Base-by-base conservation (phyloP, 805 yeast genomes). In the Soucietia sequanensis region DNA sequence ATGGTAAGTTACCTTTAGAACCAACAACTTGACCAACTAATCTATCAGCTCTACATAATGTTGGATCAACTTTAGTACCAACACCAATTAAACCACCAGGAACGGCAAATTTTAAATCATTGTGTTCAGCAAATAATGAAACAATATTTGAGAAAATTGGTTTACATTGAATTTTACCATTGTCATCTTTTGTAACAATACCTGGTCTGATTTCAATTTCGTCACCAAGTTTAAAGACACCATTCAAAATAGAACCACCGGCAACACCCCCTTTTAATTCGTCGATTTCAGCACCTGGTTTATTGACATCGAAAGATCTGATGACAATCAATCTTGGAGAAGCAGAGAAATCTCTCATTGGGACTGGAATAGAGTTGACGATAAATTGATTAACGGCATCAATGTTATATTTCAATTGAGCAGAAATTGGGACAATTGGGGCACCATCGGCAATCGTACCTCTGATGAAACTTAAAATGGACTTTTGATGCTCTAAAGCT, bases 71-170 rank as follows among this genome's bases (percentile, higher is more conserved):
- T 68, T 87, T 88, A 33, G 99, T 93, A 72, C 99, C 99, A 39
- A 93, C 97, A 80, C 99, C 99, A 55, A 93, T 95, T 61, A 93
- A 78, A 46, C 99, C 99, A 81, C 99, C 99, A 30, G 99, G 99
- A 54, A 93, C 99, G 39, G 99, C 99, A 56, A 91, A 93, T 65
- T 93, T 93, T 66, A 93, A 79, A 63, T 90, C 96, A 57, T 93
- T 95, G 68, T 93, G 90, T 69, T 93, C 99, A 40, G 99, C 98
- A 61, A 90, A 91, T 50, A 93, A 73, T 10, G 98, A 85, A 34
- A 88, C 93, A 58, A 93, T 88, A 56, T 88, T 83, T 37, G 97
- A 89, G 72, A 84, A 87, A 57, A 93, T 91, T 30, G 98, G 97
- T 63, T 84, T 85, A 75, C 97, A 90, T 71, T 84, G 95, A 53